These are phyloP conservation scores for Apostasia ramifera DNA, from an alignment of 106 monocot genomes.

Conservation along the genomic window DNA sequence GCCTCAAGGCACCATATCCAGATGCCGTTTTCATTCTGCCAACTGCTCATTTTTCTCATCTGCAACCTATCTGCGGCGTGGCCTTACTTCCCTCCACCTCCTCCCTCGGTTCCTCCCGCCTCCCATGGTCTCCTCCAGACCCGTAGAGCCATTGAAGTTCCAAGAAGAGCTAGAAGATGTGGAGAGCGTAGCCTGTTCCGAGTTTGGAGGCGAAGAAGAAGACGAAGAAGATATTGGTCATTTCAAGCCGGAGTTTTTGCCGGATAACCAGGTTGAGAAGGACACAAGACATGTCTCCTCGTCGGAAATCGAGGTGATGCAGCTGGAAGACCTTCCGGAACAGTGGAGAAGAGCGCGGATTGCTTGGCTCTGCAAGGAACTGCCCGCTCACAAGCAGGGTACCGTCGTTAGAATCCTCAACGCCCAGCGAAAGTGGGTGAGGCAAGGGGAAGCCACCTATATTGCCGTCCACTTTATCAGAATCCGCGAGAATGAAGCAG, in stretches of 20 bases:
- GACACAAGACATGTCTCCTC: slow-evolving; percentile 31
- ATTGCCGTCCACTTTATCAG: slow-evolving; percentile 71
- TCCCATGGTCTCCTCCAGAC: not conserved
- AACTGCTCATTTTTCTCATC: not conserved
- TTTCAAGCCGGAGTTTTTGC: not conserved
- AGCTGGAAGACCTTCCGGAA: slow-evolving; percentile 91
- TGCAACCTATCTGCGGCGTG: not conserved
- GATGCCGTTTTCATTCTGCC: not conserved
- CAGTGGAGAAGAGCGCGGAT: slow-evolving; percentile 86
- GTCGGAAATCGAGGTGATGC: slow-evolving; percentile 47
- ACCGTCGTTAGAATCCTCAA: slow-evolving; percentile 68
- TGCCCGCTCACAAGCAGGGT: slow-evolving; percentile 77
- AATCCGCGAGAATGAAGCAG: slow-evolving; percentile 78
- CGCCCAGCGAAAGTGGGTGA: slow-evolving; percentile 92
- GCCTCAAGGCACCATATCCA: not conserved
- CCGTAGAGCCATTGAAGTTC: not conserved
- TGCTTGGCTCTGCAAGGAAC: slow-evolving; percentile 97
- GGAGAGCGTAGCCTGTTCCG: not conserved
- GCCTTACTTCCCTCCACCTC: not conserved
- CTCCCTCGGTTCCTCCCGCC: not conserved
- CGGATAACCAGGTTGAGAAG: slow-evolving; percentile 22
- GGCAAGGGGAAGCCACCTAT: slow-evolving; percentile 73
- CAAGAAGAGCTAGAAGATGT: not conserved
- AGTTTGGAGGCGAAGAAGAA: not conserved
- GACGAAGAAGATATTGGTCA: slow-evolving; percentile 7